phyloP scores from a whole-genome alignment of 441 rosid genomes.

The Mallotus repandus region DNA sequence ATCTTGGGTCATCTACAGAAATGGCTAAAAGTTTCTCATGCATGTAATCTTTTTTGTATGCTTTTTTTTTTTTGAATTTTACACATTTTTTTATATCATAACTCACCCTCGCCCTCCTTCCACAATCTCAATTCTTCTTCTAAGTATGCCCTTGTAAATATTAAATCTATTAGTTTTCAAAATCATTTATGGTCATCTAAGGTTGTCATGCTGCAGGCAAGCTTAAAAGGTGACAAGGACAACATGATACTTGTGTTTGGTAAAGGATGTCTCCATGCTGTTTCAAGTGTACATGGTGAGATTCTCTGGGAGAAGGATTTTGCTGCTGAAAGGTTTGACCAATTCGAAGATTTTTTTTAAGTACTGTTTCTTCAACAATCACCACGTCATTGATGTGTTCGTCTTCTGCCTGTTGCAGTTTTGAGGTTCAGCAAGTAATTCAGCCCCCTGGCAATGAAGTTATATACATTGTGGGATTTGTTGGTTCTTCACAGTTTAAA shows the following conservation, averaged over 20 bases:
- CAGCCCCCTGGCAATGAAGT: conserved; percentile 56
- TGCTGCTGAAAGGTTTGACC: conserved; percentile 67
- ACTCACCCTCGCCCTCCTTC: background rate
- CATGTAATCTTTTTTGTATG: background rate
- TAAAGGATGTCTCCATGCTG: conserved; percentile 75
- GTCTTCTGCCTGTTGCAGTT: conserved; percentile 46
- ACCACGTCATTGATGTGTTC: conserved; percentile 26
- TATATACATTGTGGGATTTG: conserved; percentile 66
- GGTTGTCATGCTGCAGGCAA: conserved; percentile 47
- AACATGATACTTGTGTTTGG: conserved; percentile 57
- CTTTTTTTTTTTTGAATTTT: background rate
- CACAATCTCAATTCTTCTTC: background rate
- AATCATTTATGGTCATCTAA: conserved; percentile 13
- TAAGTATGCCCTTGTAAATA: too few species aligned
- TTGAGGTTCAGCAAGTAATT: conserved; percentile 72
- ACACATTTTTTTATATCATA: background rate
- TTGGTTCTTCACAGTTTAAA: conserved; percentile 60
- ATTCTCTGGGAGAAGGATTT: conserved; percentile 87
- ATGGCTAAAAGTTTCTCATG: background rate
- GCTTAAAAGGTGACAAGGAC: conserved; percentile 70
- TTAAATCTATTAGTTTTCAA: background rate
- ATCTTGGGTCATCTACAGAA: background rate
- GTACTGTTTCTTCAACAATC: conserved; percentile 6
- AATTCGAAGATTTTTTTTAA: conserved; percentile 15
- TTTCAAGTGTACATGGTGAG: conserved; percentile 88